Evolutionary conservation across 2,329 filamentous ascomycete species (phyloP), one percentile per base, ranked within the genome.

Genomic region (Sclerotinia borealis): DNA sequence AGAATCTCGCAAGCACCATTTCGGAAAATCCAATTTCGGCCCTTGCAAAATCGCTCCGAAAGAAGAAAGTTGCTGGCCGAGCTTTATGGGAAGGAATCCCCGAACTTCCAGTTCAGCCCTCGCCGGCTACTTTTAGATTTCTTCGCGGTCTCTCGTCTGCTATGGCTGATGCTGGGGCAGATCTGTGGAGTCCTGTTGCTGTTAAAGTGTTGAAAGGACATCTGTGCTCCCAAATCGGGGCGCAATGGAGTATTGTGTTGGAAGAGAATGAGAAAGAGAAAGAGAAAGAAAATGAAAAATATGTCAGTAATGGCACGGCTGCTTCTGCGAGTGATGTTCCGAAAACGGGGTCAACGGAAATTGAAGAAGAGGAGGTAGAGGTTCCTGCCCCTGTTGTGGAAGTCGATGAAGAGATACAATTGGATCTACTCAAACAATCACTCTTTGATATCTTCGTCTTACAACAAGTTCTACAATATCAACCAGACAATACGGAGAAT

Each of bases 71-170:
- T 0, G 80, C 82, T 2, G 86, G 88, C 8, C 81, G 86, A 59
- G 81, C 84, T 0, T 79, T 97, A 0, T 97, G 93, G 93, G 92
- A 96, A 73, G 90, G 90, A 0, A 79, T 84, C 43, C 90, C 90
- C 0, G 80, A 85, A 31, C 74, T 96, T 48, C 93, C 93, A 0
- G 81, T 86, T 7, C 91, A 95, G 71, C 92, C 92, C 1, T 93
- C 91, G 0, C 87, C 91, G 0, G 81, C 82, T 25, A 79, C 86
- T 0, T 96, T 96, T 72, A 84, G 82, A 65, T 87, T 96, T 61
- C 72, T 97, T 55, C 84, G 85, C 29, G 80, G 80, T 50, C 72
- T 96, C 34, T 83, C 85, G 5, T 77, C 78, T 52, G 79, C 81
- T 6, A 96, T 97, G 91, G 83, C 83, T 4, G 78, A 81, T 15